These are phyloP conservation scores for Jamesozyma piceae DNA, from an alignment of 805 yeast genomes.

Conservation along the genomic window DNA sequence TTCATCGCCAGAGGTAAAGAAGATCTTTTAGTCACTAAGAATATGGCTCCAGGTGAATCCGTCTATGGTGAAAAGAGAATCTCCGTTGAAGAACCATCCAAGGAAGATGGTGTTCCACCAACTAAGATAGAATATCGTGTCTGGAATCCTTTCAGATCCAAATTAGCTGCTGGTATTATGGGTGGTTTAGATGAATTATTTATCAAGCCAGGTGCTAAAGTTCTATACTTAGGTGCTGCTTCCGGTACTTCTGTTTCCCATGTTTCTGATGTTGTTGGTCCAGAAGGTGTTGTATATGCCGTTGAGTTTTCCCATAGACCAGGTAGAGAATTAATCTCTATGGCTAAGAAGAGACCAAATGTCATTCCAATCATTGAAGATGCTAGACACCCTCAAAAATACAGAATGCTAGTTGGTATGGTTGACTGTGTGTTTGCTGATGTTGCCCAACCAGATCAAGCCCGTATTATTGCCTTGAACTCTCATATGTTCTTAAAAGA, in stretches of 20 bases:
- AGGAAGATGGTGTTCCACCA: conserved; percentile 77
- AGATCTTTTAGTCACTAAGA: conserved; percentile 93
- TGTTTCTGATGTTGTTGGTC: conserved; percentile 97
- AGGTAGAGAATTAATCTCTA: conserved; percentile 96
- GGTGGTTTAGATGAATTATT: conserved; percentile 98
- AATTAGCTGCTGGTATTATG: conserved; percentile 99
- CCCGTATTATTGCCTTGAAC: conserved; percentile 97
- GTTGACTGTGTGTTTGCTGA: conserved; percentile 98
- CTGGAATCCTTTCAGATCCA: conserved; percentile 99
- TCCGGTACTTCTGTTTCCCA: conserved; percentile 98
- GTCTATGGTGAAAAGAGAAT: conserved; percentile 98
- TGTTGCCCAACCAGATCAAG: conserved; percentile 99
- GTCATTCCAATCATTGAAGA: conserved; percentile 98
- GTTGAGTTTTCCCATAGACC: conserved; percentile 99
- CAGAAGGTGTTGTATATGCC: conserved; percentile 97
- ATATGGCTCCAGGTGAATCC: conserved; percentile 95
- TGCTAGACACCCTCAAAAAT: conserved; percentile 99
- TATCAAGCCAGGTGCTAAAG: conserved; percentile 97
- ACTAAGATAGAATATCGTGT: conserved; percentile 98
- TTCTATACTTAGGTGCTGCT: conserved; percentile 96
- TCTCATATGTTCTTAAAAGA: conserved; percentile 97
- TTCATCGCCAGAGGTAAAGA: conserved; percentile 99
- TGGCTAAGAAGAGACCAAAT: conserved; percentile 99
- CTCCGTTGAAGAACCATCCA: conserved; percentile 84
- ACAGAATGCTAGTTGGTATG: conserved; percentile 98